Base-by-base conservation (phyloP, 805 yeast genomes). In the Ogataea zsoltii region DNA sequence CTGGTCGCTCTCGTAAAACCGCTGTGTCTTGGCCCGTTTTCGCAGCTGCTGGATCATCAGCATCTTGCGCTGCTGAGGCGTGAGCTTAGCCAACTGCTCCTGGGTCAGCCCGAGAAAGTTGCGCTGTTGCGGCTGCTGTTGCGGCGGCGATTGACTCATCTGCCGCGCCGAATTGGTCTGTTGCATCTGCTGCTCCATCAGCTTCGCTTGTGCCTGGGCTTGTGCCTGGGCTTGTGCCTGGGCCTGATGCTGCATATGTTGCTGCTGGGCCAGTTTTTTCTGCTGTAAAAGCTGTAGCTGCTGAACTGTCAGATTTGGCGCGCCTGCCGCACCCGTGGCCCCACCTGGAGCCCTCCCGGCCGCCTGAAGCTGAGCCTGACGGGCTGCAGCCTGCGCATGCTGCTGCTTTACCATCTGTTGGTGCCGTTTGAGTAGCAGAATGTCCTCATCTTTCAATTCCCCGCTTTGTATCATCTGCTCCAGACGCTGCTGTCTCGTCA, bases 1-100 rank as follows among this genome's bases (percentile, higher is more conserved):
- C 46, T 80, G 85, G 16, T 85, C 69, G 9, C 90, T 81, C 56
- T 86, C 88, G 10, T 85, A 81, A 57, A 84, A 85, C 38, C 79
- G 76, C 57, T 76, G 69, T 35, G 75, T 70, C 54, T 71, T 72
- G 11, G 76, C 77, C 43, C 67, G 69, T 47, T 66, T 68, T 25
- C 75, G 67, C 37, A 72, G 62, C 34, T 66, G 69, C 46, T 74
- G 77, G 26, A 65, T 65, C 59, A 69, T 68, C 19, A 70, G 62
- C 52, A 68, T 50, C 32, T 74, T 72, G 41, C 69, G 74, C 52
- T 72, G 76, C 35, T 70, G 69, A 6, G 68, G 66, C 30, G 58
- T 69, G 61, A 67, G 48, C 50, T 62, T 60, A 2, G 63, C 64
- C 36, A 56, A 55, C 40, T 63, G 70, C 36, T 65, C 65, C 42